Percentiles rank a stretch among this genome's conserved stretches.
These are phyloP conservation scores for Gossypium laxum DNA, from an alignment of 441 rosid genomes.

Conservation along the genomic window DNA sequence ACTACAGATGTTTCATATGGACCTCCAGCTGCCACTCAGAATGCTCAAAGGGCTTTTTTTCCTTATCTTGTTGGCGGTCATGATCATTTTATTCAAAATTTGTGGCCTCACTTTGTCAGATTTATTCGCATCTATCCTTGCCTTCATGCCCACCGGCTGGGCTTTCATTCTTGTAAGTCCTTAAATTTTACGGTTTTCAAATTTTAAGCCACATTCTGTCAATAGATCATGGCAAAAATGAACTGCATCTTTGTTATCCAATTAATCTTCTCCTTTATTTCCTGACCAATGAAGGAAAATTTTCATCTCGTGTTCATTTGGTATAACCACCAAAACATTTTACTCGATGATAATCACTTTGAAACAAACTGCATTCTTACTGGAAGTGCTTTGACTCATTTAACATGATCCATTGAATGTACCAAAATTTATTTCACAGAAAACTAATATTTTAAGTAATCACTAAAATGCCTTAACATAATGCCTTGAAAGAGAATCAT, in stretches of 20 bases:
- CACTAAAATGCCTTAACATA: not conserved
- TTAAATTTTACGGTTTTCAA: not conserved
- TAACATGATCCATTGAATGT: not conserved
- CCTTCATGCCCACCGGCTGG: slow-evolving; percentile 82
- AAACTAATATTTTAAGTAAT: not conserved
- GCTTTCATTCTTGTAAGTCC: slow-evolving; percentile 57
- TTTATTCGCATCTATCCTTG: slow-evolving; percentile 50
- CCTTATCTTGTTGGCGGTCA: slow-evolving; percentile 35
- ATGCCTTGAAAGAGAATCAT: not conserved
- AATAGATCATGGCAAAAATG: not conserved
- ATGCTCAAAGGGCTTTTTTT: slow-evolving; percentile 55
- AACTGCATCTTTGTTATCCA: not conserved
- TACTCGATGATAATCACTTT: not conserved
- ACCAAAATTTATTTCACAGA: not conserved
- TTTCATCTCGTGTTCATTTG: not conserved
- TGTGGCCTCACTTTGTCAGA: slow-evolving; percentile 40
- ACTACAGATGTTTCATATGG: slow-evolving; percentile 38
- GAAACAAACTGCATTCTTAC: not conserved
- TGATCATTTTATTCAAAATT: slow-evolving; percentile 40
- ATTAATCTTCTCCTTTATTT: not conserved
- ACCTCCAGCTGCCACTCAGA: slow-evolving; percentile 55
- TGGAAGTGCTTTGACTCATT: not conserved
- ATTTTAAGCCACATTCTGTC: not conserved
- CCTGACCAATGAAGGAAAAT: not conserved
- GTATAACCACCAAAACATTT: not conserved